Evolutionary conservation across 2,329 filamentous ascomycete species (phyloP).

Genomic region (Pseudogymnoascus sp.): DNA sequence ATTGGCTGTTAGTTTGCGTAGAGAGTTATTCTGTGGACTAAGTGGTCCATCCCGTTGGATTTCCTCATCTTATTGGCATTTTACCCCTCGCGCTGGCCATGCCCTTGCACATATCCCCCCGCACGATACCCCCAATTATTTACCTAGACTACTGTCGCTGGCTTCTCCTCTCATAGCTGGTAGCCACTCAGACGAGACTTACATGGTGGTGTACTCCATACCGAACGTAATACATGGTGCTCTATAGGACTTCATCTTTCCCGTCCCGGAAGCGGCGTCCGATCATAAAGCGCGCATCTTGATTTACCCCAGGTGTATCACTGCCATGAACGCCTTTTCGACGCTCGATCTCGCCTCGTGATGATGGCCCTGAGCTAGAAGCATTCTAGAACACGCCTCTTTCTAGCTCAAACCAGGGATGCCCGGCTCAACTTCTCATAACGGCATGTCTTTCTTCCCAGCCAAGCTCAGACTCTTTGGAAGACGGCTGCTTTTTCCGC

Average conservation of each 20-base stretch:
- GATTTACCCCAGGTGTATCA: neutral
- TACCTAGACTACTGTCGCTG: neutral
- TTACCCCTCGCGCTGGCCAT: neutral
- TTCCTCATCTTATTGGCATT: neutral
- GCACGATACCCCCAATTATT: neutral
- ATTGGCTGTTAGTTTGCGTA: neutral
- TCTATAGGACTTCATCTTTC: neutral
- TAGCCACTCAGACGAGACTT: neutral
- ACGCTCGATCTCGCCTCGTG: neutral
- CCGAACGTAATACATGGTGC: neutral
- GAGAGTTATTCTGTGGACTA: neutral
- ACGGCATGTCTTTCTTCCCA: constrained; percentile 32
- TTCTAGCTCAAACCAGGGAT: neutral
- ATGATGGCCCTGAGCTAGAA: neutral
- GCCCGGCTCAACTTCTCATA: neutral
- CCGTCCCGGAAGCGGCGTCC: constrained; percentile 3
- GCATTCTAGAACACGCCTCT: neutral
- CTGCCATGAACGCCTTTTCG: neutral
- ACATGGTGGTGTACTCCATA: neutral
- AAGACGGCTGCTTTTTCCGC: neutral
- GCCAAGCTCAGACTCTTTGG: constrained; percentile 4
- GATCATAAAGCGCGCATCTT: neutral
- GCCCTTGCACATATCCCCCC: neutral
- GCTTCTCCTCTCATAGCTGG: neutral
- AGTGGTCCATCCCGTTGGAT: neutral